Conservation (phyloP, 2,329 filamentous ascomycete species). For the Neurospora sp. region DNA sequence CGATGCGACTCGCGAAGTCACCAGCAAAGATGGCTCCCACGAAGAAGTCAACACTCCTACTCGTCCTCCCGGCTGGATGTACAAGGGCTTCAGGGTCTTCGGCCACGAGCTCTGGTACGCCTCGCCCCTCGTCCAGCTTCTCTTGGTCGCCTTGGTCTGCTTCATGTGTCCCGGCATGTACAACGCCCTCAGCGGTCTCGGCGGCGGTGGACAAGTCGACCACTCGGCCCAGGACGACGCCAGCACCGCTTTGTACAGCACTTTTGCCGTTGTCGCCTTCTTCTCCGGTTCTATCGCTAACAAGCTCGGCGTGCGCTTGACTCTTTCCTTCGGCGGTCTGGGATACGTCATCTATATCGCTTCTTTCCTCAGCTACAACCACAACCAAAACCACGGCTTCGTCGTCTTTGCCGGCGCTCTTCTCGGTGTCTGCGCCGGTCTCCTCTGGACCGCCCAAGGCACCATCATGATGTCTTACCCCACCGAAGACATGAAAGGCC, state of each 20-base stretch:
- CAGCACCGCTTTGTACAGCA: constrained; percentile 62
- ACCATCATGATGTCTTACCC: constrained; percentile 89
- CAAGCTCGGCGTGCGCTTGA: constrained; percentile 57
- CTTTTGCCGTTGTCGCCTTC: constrained; percentile 58
- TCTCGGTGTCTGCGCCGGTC: constrained; percentile 67
- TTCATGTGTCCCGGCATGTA: constrained; percentile 60
- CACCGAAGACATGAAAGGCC: constrained; percentile 68
- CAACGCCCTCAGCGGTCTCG: constrained; percentile 52
- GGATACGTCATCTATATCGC: constrained; percentile 69
- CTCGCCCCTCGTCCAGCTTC: constrained; percentile 60
- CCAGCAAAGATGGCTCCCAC: constrained; percentile 4
- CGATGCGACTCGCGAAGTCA: background rate
- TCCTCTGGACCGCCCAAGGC: constrained; percentile 75
- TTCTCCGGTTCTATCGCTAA: constrained; percentile 72
- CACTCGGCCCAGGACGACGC: constrained; percentile 48
- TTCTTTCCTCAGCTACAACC: constrained; percentile 60
- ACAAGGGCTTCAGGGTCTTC: constrained; percentile 49
- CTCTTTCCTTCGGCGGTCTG: constrained; percentile 61
- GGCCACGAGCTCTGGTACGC: constrained; percentile 56
- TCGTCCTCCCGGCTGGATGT: constrained; percentile 53
- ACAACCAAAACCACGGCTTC: constrained; percentile 58
- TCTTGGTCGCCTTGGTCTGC: constrained; percentile 61
- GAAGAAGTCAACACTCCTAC: background rate
- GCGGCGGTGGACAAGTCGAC: constrained; percentile 48
- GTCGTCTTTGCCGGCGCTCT: constrained; percentile 67